phyloP scores from a whole-genome alignment of 2,329 filamentous ascomycete genomes.

The Seiridium unicorne region DNA sequence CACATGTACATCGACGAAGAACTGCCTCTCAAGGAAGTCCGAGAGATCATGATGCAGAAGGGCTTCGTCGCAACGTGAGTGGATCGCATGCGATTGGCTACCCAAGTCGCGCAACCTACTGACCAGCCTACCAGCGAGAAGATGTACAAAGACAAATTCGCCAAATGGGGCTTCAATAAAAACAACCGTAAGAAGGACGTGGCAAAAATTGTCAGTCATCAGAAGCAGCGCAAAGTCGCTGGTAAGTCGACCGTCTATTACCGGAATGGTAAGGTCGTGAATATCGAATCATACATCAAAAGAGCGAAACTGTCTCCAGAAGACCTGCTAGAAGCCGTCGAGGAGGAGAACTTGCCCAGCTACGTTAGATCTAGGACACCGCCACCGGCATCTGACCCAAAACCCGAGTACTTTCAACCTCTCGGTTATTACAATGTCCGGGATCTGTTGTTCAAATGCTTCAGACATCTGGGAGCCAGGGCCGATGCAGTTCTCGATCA shows the following conservation, averaged over 20 bases:
- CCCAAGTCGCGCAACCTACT: neutral
- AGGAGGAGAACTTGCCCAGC: neutral
- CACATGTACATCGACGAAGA: constrained; percentile 21
- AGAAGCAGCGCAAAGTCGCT: constrained; percentile 18
- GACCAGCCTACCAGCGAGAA: constrained; percentile 11
- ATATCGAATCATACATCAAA: constrained; percentile 20
- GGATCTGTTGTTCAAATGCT: constrained; percentile 1
- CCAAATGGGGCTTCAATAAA: constrained; percentile 22
- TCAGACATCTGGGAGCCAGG: neutral
- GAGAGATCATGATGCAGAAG: constrained; percentile 17
- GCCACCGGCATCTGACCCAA: neutral
- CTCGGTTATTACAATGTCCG: neutral
- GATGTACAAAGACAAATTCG: constrained; percentile 23
- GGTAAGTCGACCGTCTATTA: constrained; percentile 20
- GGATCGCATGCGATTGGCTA: neutral
- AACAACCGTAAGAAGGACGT: constrained; percentile 22
- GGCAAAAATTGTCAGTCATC: constrained; percentile 19
- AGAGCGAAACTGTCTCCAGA: constrained; percentile 1
- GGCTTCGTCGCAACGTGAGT: constrained; percentile 22
- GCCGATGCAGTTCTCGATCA: neutral
- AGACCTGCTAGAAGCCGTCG: neutral
- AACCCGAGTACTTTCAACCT: neutral
- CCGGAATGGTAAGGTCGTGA: constrained; percentile 20
- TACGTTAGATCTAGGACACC: constrained; percentile 1
- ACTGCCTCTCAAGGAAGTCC: constrained; percentile 17